phyloP scores from a whole-genome alignment of 768 basidiomycete genomes.

The Kwoniella dendrophila region DNA sequence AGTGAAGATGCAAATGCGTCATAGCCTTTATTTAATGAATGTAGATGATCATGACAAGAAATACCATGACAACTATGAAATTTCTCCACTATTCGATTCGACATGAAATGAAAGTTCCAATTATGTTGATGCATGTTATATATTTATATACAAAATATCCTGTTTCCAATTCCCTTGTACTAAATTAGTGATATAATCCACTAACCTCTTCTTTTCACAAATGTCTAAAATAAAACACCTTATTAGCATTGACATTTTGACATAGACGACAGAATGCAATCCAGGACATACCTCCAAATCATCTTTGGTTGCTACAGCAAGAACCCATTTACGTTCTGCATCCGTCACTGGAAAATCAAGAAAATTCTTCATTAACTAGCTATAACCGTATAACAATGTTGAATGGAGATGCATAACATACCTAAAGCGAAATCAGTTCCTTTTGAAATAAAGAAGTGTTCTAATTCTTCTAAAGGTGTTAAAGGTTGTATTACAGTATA shows the following conservation, averaged over 20 bases:
- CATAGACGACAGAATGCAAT: not conserved
- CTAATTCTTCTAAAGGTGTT: conserved; percentile 77
- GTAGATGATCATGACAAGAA: no score
- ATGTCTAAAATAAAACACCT: conserved; percentile 33
- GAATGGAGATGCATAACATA: conserved; percentile 7
- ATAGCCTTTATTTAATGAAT: no score
- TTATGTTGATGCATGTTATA: no score
- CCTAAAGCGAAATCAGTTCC: conserved; percentile 46
- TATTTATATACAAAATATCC: no score
- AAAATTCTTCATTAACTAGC: not conserved
- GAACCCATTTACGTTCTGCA: conserved; percentile 54
- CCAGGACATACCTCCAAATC: conserved; percentile 51
- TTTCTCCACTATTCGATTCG: no score
- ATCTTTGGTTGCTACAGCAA: conserved; percentile 52
- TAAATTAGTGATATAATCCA: not conserved
- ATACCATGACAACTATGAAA: no score
- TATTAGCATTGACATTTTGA: not conserved
- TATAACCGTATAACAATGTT: not conserved
- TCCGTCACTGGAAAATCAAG: conserved; percentile 72
- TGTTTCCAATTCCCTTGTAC: no score
- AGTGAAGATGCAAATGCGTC: no score
- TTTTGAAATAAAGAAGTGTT: conserved; percentile 64
- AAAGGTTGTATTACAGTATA: conserved; percentile 70
- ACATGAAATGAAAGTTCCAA: no score
- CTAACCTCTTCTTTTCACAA: conserved; percentile 50